phyloP scores from a whole-genome alignment of 1,139 yeast genomes.

The Blastobotrys raffinosifermentans region DNA sequence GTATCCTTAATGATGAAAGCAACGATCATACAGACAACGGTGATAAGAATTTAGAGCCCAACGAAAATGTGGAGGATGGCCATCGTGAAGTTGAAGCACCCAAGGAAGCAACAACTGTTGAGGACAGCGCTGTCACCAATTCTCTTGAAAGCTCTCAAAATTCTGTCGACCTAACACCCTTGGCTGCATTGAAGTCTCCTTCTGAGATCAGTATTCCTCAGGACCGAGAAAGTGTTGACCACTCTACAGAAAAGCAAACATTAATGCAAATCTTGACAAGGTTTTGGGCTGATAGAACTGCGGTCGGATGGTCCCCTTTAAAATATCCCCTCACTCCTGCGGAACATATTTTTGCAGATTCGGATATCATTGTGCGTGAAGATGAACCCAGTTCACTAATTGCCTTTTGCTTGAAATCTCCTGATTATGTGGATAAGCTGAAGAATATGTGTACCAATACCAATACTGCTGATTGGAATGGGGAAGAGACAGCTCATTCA shows the following conservation, averaged over 20 bases:
- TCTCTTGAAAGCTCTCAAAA: not conserved
- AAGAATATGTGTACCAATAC: conserved; percentile 21
- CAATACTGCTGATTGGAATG: conserved; percentile 1
- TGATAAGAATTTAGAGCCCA: too few species aligned
- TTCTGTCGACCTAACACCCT: not conserved
- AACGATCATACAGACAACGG: too few species aligned
- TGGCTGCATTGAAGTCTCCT: not conserved
- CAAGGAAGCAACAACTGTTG: not conserved
- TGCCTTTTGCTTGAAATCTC: conserved; percentile 83
- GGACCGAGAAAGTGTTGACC: too few species aligned
- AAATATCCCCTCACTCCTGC: conserved; percentile 64
- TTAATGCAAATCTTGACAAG: conserved; percentile 77
- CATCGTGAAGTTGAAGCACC: not conserved
- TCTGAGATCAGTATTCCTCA: conserved; percentile 7
- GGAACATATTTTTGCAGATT: conserved; percentile 91
- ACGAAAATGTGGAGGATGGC: too few species aligned
- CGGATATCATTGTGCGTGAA: conserved; percentile 89
- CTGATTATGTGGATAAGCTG: conserved; percentile 71
- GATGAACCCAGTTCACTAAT: conserved; percentile 95
- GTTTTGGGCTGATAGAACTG: conserved; percentile 97
- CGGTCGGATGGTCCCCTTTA: conserved; percentile 91
- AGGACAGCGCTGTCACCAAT: not conserved
- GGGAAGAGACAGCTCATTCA: not conserved
- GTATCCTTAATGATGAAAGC: too few species aligned
- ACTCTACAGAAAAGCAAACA: conserved; percentile 62